Evolutionary conservation across 805 yeast genomes (phyloP).

Genomic region (Maudiozyma saulgeensis): DNA sequence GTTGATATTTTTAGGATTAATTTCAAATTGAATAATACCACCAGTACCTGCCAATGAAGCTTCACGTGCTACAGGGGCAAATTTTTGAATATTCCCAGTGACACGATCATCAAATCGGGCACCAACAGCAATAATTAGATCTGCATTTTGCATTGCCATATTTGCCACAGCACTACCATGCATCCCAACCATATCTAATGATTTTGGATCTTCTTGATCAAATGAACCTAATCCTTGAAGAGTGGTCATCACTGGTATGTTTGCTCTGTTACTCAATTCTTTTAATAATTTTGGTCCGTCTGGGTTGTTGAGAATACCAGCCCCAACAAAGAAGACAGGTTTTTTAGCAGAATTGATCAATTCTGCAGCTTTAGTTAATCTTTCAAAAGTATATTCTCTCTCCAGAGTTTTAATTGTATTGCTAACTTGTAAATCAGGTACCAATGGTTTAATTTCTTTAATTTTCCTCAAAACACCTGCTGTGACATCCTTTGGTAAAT

Average conservation of each 20-base stretch:
- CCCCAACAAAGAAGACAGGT: slow-evolving; percentile 87
- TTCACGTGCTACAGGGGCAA: slow-evolving; percentile 85
- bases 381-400: slow-evolving; percentile 36
- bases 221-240: slow-evolving; percentile 88
- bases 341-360: slow-evolving; percentile 74
- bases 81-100: slow-evolving; percentile 72
- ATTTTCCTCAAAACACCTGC: slow-evolving; percentile 62
- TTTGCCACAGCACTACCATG: slow-evolving; percentile 95
- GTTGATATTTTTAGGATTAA: slow-evolving; percentile 92
- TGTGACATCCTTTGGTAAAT: slow-evolving; percentile 94
- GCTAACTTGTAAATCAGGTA: background rate
- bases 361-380: slow-evolving; percentile 69
- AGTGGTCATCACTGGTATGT: slow-evolving; percentile 93
- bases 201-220: slow-evolving; percentile 83
- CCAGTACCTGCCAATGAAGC: slow-evolving; percentile 87
- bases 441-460: background rate
- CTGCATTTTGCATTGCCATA: slow-evolving; percentile 87
- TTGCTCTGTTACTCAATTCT: slow-evolving; percentile 81
- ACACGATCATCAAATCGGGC: slow-evolving; percentile 98
- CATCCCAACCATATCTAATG: slow-evolving; percentile 96
- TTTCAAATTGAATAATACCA: slow-evolving; percentile 94
- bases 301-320: slow-evolving; percentile 70
- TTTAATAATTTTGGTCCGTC: slow-evolving; percentile 73
- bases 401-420: slow-evolving; percentile 31
- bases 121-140: slow-evolving; percentile 85